A percentile compares a stretch with the other conserved stretches of the same genome.
Conservation (phyloP, 768 basidiomycete species). For the Chalciporus chontae region DNA sequence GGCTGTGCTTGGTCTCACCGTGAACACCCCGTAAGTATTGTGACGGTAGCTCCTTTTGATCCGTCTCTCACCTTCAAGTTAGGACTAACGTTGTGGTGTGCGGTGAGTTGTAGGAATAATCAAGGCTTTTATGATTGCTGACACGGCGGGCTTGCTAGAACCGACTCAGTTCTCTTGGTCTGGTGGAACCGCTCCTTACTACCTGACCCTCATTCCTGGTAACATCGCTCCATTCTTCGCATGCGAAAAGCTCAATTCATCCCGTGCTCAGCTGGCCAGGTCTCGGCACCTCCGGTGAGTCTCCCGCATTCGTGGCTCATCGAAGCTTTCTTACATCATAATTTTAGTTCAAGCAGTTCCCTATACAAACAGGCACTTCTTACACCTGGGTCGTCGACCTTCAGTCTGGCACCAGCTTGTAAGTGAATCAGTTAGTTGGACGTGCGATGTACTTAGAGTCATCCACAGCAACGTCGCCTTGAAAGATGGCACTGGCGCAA, state of each 20-base stretch:
- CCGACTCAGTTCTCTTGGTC: conserved; percentile 55
- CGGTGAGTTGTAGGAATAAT: conserved; percentile 34
- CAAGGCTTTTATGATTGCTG: not conserved
- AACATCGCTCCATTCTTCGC: conserved; percentile 8
- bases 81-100: conserved; percentile 47
- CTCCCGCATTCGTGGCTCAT: not conserved
- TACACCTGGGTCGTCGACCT: conserved; percentile 59
- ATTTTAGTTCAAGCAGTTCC: conserved; percentile 53
- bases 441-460: not conserved
- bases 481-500: conserved; percentile 56
- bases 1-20: conserved; percentile 44
- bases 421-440: conserved; percentile 13
- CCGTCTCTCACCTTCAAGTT: not conserved
- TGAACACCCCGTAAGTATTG: conserved; percentile 65
- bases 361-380: conserved; percentile 37
- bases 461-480: conserved; percentile 46
- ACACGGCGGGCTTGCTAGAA: conserved; percentile 38
- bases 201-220: conserved; percentile 61
- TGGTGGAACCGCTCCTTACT: conserved; percentile 55
- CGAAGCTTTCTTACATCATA: conserved; percentile 6
- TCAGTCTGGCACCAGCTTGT: conserved; percentile 44
- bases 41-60: conserved; percentile 1
- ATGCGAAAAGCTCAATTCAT: not conserved
- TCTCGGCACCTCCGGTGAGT: conserved; percentile 49
- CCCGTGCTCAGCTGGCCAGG: conserved; percentile 46